Evolutionary conservation across 2,329 filamentous ascomycete species (phyloP), one percentile per base, ranked within the genome.

Genomic region (Trichoderma atrobrunneum): DNA sequence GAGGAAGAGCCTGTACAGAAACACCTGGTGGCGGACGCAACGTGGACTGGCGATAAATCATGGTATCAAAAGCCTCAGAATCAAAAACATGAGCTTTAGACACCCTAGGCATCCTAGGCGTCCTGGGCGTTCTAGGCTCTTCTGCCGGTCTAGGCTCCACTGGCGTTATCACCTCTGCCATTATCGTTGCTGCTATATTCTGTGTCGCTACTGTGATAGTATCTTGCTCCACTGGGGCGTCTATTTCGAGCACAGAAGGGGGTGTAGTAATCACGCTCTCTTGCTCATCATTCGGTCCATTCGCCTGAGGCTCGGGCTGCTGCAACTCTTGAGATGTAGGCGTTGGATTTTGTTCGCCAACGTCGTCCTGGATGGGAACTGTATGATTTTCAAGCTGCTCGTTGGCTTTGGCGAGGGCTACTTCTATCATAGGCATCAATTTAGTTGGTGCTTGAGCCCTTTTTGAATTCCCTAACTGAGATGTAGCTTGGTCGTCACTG

Each of bases 1-100:
- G 61, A 6, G 77, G 12, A 36, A 48, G 73, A 7, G 71, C 24
- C 21, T 68, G 59, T 4, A 77, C 11, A 30, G 43, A 11, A n/a
- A 80, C 74, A 14, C 74, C 76, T 0, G 59, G 34, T 18, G 79
- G 80, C 16, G 79, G 77, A 28, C 74, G 67, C n/a, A 74, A 74
- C 21, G 63, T 68, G n/a, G 73, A 73, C 54, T 83, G 81, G 34
- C 77, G 76, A 71, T 85, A 85, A 36, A 85, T 84, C 14, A 79
- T 76, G 3, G 76, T 73, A 71, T 85, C 83, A 39, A 85, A 82
- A 18, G 77, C 78, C 12, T 68, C 72, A 3, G 79, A 76, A 64
- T 74, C 72, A 57, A 76, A 75, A 6, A 34, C 43, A 24, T 10
- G 26, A 39, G 59, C 32, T n/a, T n/a, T 43, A 18, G 36, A 16